Evolutionary conservation across 345 rosid genomes (phyloP).

Genomic region (Erucastrum elatum): DNA sequence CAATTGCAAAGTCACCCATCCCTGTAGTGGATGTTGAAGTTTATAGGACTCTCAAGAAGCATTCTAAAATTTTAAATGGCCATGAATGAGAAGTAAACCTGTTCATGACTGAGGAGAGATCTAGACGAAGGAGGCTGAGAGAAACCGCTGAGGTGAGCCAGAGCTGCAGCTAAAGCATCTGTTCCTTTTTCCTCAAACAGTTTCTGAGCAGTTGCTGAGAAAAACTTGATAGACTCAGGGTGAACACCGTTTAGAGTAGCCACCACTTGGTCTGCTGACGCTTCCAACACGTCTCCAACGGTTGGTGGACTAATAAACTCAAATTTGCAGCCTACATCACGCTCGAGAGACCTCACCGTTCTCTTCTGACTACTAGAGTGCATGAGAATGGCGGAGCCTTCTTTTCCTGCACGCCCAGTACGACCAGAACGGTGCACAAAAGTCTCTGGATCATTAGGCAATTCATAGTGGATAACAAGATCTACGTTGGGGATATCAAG

Average conservation of each 20-base stretch:
- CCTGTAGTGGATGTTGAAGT: conserved; percentile 46
- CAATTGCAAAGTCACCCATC: conserved; percentile 86
- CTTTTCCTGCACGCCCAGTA: conserved; percentile 98
- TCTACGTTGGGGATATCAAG: conserved; percentile 98
- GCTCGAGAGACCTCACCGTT: conserved; percentile 86
- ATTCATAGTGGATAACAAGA: conserved; percentile 78
- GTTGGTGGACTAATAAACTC: conserved; percentile 84
- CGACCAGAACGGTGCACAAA: conserved; percentile 99
- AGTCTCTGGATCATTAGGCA: conserved; percentile 95
- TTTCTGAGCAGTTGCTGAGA: conserved; percentile 77
- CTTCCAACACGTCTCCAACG: conserved; percentile 67
- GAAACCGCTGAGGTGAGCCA: conserved; percentile 92
- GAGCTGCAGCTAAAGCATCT: conserved; percentile 89
- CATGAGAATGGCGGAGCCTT: conserved; percentile 91
- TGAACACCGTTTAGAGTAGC: conserved; percentile 88
- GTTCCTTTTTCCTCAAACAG: conserved; percentile 77
- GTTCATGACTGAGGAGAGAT: conserved; percentile 89
- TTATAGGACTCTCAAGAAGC: not conserved
- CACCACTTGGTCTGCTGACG: conserved; percentile 86
- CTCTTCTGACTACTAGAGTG: conserved; percentile 76
- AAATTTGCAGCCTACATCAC: conserved; percentile 85
- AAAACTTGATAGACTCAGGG: conserved; percentile 71
- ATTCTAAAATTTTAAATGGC: no score
- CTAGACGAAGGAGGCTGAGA: conserved; percentile 88
- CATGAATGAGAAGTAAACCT: conserved; percentile 47